Evolutionary conservation across 495 filamentous ascomycete genomes (phyloP).

Genomic region (Aspergillus mulundensis): DNA sequence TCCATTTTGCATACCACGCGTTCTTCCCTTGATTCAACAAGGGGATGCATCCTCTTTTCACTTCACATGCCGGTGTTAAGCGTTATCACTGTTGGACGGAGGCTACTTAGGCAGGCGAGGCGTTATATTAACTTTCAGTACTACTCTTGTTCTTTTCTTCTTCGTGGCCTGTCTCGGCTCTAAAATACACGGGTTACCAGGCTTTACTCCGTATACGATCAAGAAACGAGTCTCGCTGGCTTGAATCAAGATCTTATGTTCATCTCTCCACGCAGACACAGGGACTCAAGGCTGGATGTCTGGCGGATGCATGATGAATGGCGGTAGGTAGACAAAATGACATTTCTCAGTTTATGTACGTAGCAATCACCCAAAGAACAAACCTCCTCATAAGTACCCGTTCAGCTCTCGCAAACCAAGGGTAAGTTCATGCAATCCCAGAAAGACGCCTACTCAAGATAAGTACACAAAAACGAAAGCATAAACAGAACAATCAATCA

Average conservation of each 20-base stretch:
- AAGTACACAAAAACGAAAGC: slow-evolving; percentile 4
- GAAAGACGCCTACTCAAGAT: not conserved
- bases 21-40: not conserved
- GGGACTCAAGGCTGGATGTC: not conserved
- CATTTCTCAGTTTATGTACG: slow-evolving; percentile 16
- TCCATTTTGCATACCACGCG: not conserved
- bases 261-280: no score
- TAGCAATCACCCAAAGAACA: slow-evolving; percentile 12
- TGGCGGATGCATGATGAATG: not conserved
- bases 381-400: not conserved
- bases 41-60: not conserved
- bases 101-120: slow-evolving; percentile 23
- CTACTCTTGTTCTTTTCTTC: not conserved
- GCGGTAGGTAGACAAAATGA: slow-evolving; percentile 2
- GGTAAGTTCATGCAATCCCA: not conserved
- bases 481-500: slow-evolving; percentile 4
- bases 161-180: no score
- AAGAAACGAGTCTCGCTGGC: not conserved
- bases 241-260: not conserved
- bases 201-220: no score
- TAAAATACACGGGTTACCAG: no score
- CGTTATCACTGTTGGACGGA: slow-evolving; percentile 28
- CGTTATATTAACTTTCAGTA: not conserved
- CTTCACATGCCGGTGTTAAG: slow-evolving; percentile 29
- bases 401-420: not conserved